phyloP scores from a whole-genome alignment of 768 basidiomycete genomes.

The Scleroderma bovista region DNA sequence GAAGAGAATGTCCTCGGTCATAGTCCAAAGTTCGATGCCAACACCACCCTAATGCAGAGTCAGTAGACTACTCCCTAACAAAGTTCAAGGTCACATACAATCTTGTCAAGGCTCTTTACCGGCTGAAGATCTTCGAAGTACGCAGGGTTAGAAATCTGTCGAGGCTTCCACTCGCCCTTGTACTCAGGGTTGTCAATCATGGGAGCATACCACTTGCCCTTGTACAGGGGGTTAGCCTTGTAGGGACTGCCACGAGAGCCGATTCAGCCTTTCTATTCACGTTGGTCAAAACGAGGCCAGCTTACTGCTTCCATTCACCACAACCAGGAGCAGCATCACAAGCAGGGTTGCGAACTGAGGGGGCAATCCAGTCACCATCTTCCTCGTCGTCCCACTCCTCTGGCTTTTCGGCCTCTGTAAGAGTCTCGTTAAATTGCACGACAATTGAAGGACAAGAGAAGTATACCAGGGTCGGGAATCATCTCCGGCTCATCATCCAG shows the following conservation, averaged over 20 bases:
- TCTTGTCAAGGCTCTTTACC: slow-evolving; percentile 77
- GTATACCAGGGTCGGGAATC: slow-evolving; percentile 81
- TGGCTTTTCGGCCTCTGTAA: slow-evolving; percentile 79
- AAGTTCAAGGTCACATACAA: slow-evolving; percentile 44
- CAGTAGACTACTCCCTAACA: background rate
- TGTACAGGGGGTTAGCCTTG: slow-evolving; percentile 92
- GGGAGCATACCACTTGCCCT: slow-evolving; percentile 97
- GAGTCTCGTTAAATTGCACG: background rate
- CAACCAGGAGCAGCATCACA: slow-evolving; percentile 90
- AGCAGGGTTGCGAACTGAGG: slow-evolving; percentile 83
- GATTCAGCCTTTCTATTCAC: background rate
- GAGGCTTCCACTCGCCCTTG: slow-evolving; percentile 92
- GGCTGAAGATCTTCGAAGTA: slow-evolving; percentile 88
- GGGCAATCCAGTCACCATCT: slow-evolving; percentile 97
- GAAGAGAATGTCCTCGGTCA: slow-evolving; percentile 94
- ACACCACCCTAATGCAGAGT: slow-evolving; percentile 63
- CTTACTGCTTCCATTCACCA: slow-evolving; percentile 86
- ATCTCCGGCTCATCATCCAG: slow-evolving; percentile 78
- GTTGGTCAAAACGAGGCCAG: background rate
- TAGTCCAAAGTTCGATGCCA: slow-evolving; percentile 99
- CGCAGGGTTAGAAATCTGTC: slow-evolving; percentile 84
- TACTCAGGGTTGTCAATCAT: slow-evolving; percentile 96
- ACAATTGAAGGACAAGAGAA: background rate
- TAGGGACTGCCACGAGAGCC: slow-evolving; percentile 45
- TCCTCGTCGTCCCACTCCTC: slow-evolving; percentile 99